Evolutionary conservation across 2,329 filamentous ascomycete genomes (phyloP).

Genomic region (Exophiala sideris): DNA sequence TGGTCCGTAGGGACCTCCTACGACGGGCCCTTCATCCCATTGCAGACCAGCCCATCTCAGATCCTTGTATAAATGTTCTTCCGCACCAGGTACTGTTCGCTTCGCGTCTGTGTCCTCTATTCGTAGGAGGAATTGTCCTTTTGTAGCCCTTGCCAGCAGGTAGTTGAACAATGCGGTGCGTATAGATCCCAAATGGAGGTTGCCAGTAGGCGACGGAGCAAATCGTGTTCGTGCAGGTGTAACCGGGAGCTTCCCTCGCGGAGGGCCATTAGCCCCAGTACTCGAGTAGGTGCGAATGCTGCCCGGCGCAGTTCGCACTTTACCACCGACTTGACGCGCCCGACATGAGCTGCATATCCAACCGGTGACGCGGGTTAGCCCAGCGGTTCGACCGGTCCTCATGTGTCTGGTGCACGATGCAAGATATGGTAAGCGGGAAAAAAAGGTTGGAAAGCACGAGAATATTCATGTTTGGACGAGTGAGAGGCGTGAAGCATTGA

Average conservation of each 20-base stretch:
- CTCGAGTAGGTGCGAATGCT: background rate
- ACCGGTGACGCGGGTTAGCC: slow-evolving; percentile 7
- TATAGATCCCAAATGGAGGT: slow-evolving; percentile 85
- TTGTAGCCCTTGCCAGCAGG: slow-evolving; percentile 79
- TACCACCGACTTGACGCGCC: background rate
- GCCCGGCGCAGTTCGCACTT: background rate
- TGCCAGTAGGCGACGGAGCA: slow-evolving; percentile 91
- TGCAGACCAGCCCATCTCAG: slow-evolving; percentile 81
- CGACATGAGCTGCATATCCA: slow-evolving; percentile 24
- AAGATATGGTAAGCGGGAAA: slow-evolving; percentile 12
- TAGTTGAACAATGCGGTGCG: slow-evolving; percentile 96
- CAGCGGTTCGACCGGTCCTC: slow-evolving; percentile 7
- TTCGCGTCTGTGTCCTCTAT: slow-evolving; percentile 85
- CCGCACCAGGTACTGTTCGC: slow-evolving; percentile 79
- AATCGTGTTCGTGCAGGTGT: slow-evolving; percentile 75
- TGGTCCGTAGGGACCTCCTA: slow-evolving; percentile 77
- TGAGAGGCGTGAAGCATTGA: too few species aligned
- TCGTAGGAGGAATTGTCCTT: slow-evolving; percentile 83
- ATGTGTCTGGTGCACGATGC: slow-evolving; percentile 3
- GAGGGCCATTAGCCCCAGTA: background rate
- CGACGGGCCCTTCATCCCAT: slow-evolving; percentile 91
- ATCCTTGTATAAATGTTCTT: slow-evolving; percentile 72
- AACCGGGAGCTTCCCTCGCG: slow-evolving; percentile 45
- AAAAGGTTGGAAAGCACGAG: slow-evolving; percentile 15
- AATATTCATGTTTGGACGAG: slow-evolving; percentile 11